Evolutionary conservation across 495 filamentous ascomycete genomes (phyloP), one percentile per base, ranked within the genome.

Genomic region (Penicillium arizonense): DNA sequence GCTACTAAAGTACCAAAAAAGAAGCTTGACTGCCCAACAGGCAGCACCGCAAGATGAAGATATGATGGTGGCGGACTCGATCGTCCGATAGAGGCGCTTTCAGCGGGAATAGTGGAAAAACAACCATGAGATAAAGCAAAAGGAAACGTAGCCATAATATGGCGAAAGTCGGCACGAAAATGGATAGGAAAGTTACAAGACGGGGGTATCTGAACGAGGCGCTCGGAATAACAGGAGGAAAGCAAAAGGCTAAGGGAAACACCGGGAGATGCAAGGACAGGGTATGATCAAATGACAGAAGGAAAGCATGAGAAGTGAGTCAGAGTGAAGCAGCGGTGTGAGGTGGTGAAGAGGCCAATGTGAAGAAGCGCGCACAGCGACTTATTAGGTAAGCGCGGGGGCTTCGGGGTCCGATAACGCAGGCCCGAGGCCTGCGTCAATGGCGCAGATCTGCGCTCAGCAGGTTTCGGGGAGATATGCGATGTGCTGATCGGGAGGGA

Each of bases 331-430:
- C 45, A 58, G 59, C 60, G 62, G 62, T 65, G 62, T 44, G 41
- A 30, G 43, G 32, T 28, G 23, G 33, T 23, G n/a, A 18, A 12
- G 53, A 34, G 24, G 28, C 28, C 28, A 32, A 28, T 9, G 35
- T 33, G 28, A 35, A 45, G 55, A 64, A 67, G 53, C 63, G 63
- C 61, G 55, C 50, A 55, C 57, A 62, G 55, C 61, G 61, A 57
- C 0, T 30, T 51, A 66, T 67, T 64, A 67, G 57, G 63, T 64
- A 62, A 67, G 63, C 61, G 61, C 63, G 61, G 61, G 63, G 57
- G 35, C 13, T 23, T 11, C 7, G 44, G 12, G 20, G 40, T 48
- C 36, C 37, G 21, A 45, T 50, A 43, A 44, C 59, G 37, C 28
- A 30, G 8, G 28, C 8, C 8, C 28, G 28, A 30, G 28, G 28